phyloP scores from a whole-genome alignment of 805 yeast species.

The Barnettozyma vustinii region DNA sequence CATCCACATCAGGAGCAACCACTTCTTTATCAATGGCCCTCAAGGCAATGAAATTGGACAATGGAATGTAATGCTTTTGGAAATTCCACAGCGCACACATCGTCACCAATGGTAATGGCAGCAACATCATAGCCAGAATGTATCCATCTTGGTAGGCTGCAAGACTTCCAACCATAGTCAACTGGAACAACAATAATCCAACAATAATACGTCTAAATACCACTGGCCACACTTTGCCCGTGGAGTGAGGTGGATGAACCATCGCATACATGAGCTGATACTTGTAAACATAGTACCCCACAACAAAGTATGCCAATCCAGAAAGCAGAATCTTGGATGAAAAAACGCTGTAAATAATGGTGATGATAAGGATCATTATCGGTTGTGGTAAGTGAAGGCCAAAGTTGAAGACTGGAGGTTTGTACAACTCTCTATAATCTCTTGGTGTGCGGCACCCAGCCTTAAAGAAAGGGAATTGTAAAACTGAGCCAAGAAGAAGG shows the following conservation, averaged over 20 bases:
- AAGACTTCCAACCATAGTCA: slow-evolving; percentile 89
- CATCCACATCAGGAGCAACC: slow-evolving; percentile 25
- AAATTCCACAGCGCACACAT: slow-evolving; percentile 69
- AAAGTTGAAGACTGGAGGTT: slow-evolving; percentile 88
- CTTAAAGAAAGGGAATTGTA: slow-evolving; percentile 66
- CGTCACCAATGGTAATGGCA: slow-evolving; percentile 74
- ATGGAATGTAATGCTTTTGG: slow-evolving; percentile 73
- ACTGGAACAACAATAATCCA: slow-evolving; percentile 79
- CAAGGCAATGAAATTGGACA: slow-evolving; percentile 80
- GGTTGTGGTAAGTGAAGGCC: slow-evolving; percentile 93
- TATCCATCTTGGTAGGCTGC: slow-evolving; percentile 76
- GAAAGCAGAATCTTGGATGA: slow-evolving; percentile 82
- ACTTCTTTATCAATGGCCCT: slow-evolving; percentile 59
- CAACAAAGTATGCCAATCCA: slow-evolving; percentile 74
- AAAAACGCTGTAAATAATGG: slow-evolving; percentile 82
- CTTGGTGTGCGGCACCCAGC: slow-evolving; percentile 73
- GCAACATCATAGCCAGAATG: slow-evolving; percentile 59
- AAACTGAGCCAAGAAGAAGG: slow-evolving; percentile 71
- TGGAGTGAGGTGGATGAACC: slow-evolving; percentile 94
- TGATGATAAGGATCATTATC: slow-evolving; percentile 74
- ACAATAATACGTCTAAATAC: slow-evolving; percentile 75
- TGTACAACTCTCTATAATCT: slow-evolving; percentile 67
- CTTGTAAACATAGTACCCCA: slow-evolving; percentile 87
- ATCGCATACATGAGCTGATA: slow-evolving; percentile 86
- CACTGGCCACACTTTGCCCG: slow-evolving; percentile 94